Percentiles rank a stretch among this genome's conserved stretches.
Evolutionary conservation across 148 eudicot species (phyloP).

Genomic region (Polygonum aviculare): DNA sequence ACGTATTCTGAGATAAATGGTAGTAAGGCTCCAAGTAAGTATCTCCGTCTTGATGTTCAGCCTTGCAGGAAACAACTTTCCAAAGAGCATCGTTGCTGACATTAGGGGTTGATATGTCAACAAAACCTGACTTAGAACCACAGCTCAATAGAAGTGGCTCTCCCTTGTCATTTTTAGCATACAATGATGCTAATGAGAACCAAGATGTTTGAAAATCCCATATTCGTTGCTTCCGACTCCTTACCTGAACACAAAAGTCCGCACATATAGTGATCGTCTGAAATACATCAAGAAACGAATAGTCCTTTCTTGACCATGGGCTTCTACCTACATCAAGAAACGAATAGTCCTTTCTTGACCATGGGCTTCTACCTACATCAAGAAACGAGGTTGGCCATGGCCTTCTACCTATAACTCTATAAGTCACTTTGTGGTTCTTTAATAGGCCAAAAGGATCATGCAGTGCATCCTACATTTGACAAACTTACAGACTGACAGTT

Average conservation of each 20-base stretch:
- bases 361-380: neutral
- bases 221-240: conserved; percentile 57
- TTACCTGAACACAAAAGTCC: conserved; percentile 42
- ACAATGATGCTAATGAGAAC: conserved; percentile 68
- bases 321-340: neutral
- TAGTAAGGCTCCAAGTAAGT: conserved; percentile 36
- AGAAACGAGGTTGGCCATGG: neutral
- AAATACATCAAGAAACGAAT: neutral
- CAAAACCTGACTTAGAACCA: conserved; percentile 56
- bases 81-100: conserved; percentile 61
- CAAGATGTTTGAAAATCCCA: conserved; percentile 51
- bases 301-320: neutral
- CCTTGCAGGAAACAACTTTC: conserved; percentile 42
- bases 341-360: neutral
- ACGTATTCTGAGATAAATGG: conserved; percentile 36
- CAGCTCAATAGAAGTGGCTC: conserved; percentile 61
- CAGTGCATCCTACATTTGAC: neutral
- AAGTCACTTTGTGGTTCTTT: neutral
- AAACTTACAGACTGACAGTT: neutral
- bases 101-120: conserved; percentile 61
- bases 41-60: conserved; percentile 49
- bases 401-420: neutral
- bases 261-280: neutral
- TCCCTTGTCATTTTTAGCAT: conserved; percentile 71
- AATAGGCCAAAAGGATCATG: neutral